Evolutionary conservation across 2,329 filamentous ascomycete genomes (phyloP).

Genomic region (Fusarium marasasianum): DNA sequence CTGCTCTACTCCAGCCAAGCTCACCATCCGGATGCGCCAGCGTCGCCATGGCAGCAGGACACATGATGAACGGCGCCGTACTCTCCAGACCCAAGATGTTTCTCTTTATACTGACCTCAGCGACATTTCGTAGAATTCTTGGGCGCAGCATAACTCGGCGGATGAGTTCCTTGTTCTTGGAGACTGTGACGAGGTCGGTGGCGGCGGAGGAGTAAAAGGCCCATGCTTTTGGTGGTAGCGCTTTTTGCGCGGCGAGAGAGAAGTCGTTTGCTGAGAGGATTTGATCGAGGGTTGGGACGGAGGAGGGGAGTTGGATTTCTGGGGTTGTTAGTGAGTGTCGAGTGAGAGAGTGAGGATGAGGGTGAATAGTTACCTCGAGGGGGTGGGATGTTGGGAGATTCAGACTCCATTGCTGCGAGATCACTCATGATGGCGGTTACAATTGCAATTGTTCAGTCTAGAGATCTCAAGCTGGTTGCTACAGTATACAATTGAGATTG

Average conservation of each 20-base stretch:
- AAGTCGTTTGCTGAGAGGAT: constrained; percentile 62
- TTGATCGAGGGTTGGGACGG: constrained; percentile 30
- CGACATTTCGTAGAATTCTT: constrained; percentile 66
- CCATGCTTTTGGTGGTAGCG: constrained; percentile 71
- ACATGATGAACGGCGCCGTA: constrained; percentile 68
- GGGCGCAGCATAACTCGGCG: constrained; percentile 67
- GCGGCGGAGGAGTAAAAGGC: constrained; percentile 75
- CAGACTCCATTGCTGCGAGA: constrained; percentile 42
- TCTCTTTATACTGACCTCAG: constrained; percentile 58
- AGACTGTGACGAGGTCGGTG: constrained; percentile 67
- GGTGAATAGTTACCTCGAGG: constrained; percentile 24
- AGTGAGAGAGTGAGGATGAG: background rate
- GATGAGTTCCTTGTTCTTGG: constrained; percentile 64
- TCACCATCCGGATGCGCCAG: constrained; percentile 73
- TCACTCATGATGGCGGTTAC: constrained; percentile 34
- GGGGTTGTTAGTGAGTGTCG: background rate
- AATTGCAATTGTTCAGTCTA: background rate
- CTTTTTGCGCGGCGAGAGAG: constrained; percentile 62
- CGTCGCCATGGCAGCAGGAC: constrained; percentile 71
- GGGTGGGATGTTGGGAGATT: constrained; percentile 40
- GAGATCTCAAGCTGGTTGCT: background rate
- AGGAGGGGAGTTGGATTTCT: constrained; percentile 27
- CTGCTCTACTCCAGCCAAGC: constrained; percentile 44
- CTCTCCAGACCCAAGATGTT: constrained; percentile 62
- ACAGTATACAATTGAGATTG: background rate